Evolutionary conservation across 495 filamentous ascomycete genomes (phyloP).

Genomic region (Extremus antarcticus): DNA sequence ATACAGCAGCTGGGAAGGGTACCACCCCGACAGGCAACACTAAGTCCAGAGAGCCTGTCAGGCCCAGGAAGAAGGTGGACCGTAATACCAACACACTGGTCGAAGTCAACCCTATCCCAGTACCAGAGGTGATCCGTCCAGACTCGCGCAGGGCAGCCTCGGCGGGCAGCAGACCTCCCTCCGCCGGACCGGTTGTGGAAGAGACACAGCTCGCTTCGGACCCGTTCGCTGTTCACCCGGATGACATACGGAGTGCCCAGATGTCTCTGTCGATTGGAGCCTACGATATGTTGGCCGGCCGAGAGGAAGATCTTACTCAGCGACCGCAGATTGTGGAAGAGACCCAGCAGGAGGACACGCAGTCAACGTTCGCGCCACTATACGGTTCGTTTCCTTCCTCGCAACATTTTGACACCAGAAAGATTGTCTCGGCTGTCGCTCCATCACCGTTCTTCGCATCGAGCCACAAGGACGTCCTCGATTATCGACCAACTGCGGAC

Average conservation of each 20-base stretch:
- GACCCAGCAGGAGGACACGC: conserved; percentile 1
- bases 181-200: conserved; percentile 4
- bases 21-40: conserved; percentile 7
- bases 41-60: conserved; percentile 11
- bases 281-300: conserved; percentile 10
- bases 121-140: conserved; percentile 3
- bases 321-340: conserved; percentile 5
- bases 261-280: neutral
- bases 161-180: neutral
- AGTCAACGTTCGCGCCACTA: neutral
- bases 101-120: conserved; percentile 4
- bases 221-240: neutral
- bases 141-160: neutral
- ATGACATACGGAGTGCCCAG: neutral
- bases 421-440: neutral
- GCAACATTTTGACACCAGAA: neutral
- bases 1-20: neutral
- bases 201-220: conserved; percentile 1
- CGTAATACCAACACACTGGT: conserved; percentile 9
- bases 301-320: neutral
- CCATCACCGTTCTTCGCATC: neutral
- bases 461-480: too few species aligned
- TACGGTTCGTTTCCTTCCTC: neutral
- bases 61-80: conserved; percentile 22
- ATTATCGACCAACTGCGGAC: too few species aligned